Percentiles rank a stretch among this genome's conserved stretches.
Evolutionary conservation across 2,329 filamentous ascomycete species (phyloP).

Genomic region (Fusarium mundagurra): DNA sequence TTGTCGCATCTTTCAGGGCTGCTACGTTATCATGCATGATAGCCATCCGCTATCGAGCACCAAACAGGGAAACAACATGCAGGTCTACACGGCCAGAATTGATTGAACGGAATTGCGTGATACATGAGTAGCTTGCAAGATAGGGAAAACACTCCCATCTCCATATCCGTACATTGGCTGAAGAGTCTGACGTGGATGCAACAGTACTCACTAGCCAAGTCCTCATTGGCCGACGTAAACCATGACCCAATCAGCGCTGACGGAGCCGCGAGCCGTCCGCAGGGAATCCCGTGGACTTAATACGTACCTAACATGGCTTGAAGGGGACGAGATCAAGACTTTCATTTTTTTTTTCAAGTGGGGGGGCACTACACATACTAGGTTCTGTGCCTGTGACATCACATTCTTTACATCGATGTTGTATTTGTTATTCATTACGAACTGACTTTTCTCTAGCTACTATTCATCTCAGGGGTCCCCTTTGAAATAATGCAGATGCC

Average conservation of each 20-base stretch:
- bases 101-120: rapidly evolving
- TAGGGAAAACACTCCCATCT: not conserved
- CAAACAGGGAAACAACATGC: not conserved
- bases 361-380: not conserved
- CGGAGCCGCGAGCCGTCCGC: not conserved
- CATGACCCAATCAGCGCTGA: not conserved
- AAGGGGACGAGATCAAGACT: not conserved
- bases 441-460: not conserved
- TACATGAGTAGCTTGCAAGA: not conserved
- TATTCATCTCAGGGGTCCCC: not conserved
- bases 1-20: not conserved
- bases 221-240: not conserved
- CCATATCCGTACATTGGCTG: not conserved
- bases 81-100: not conserved
- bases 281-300: not conserved
- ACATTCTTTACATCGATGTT: not conserved
- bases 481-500: not conserved
- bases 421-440: not conserved
- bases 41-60: not conserved
- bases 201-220: not conserved
- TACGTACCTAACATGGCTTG: not conserved
- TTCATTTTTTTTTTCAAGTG: too few relatives aligned
- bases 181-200: not conserved
- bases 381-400: not conserved
- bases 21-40: not conserved